Percentiles rank a stretch among this genome's conserved stretches.
phyloP scores from a whole-genome alignment of 306 rosid species.

The Trichosanthes truncata region DNA sequence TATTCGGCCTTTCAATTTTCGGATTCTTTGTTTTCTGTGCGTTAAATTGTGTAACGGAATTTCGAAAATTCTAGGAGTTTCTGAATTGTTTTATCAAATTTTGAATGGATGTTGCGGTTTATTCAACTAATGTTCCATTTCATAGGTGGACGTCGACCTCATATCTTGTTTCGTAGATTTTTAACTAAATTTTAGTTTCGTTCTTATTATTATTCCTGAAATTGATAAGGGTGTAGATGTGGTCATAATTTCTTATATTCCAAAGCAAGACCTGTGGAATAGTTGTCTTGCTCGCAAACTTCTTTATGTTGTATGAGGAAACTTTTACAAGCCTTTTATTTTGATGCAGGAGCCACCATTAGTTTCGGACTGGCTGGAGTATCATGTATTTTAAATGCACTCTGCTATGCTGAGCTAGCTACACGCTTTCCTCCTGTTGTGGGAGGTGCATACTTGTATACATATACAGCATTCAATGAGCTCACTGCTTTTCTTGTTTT shows the following conservation, averaged over 20 bases:
- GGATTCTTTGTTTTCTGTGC: neutral
- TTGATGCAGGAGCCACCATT: slow-evolving; percentile 73
- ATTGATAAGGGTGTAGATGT: neutral
- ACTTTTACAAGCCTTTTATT: neutral
- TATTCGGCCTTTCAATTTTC: neutral
- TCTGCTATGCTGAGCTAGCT: slow-evolving; percentile 90
- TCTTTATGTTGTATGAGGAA: neutral
- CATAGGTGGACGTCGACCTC: neutral
- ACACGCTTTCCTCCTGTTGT: slow-evolving; percentile 89
- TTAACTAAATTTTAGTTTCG: neutral
- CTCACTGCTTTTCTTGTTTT: slow-evolving; percentile 96
- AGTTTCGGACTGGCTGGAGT: slow-evolving; percentile 81
- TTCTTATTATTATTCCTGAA: neutral
- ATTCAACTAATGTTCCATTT: neutral
- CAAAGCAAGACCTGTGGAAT: neutral
- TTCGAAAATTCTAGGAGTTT: neutral
- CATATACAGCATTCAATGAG: slow-evolving; percentile 89
- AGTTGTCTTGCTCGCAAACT: neutral
- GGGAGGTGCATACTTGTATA: slow-evolving; percentile 85
- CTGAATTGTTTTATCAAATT: neutral
- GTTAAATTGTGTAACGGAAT: neutral
- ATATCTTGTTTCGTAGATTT: neutral
- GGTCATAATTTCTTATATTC: neutral
- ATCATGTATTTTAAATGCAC: slow-evolving; percentile 84
- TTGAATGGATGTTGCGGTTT: neutral